Percentiles rank a stretch among this genome's conserved stretches.
phyloP scores from a whole-genome alignment of 495 filamentous ascomycete species.

The Friedmanniomyces simplex region DNA sequence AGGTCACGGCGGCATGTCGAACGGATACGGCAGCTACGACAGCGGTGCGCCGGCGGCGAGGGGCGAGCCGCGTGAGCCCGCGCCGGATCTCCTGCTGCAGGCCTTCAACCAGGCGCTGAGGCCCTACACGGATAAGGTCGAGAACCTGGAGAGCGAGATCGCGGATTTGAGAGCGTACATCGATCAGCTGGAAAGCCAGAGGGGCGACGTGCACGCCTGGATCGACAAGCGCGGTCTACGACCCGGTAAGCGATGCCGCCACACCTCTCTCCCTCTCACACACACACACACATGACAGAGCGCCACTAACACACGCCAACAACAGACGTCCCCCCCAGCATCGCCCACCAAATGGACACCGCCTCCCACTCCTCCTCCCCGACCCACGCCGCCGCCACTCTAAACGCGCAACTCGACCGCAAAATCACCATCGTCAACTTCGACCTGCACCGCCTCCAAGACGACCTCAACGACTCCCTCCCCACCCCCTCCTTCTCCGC shows the following conservation, averaged over 20 bases:
- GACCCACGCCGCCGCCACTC: slow-evolving; percentile 29
- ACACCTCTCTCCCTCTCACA: too few relatives aligned
- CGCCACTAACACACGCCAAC: neutral
- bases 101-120: slow-evolving; percentile 42
- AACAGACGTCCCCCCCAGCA: slow-evolving; percentile 40
- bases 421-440: slow-evolving; percentile 46
- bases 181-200: slow-evolving; percentile 37
- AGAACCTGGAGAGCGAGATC: slow-evolving; percentile 35
- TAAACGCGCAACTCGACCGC: slow-evolving; percentile 44
- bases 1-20: neutral
- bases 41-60: neutral
- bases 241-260: slow-evolving; percentile 32
- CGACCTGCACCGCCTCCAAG: slow-evolving; percentile 44
- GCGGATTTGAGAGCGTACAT: slow-evolving; percentile 35
- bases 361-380: slow-evolving; percentile 27
- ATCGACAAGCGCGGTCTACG: slow-evolving; percentile 43
- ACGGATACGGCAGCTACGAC: slow-evolving; percentile 17
- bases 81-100: slow-evolving; percentile 38
- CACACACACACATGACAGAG: too few relatives aligned
- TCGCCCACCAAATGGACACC: slow-evolving; percentile 40
- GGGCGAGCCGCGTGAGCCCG: slow-evolving; percentile 18
- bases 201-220: slow-evolving; percentile 40
- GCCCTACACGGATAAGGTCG: slow-evolving; percentile 39
- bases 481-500: slow-evolving; percentile 34
- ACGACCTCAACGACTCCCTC: slow-evolving; percentile 40